Base-by-base conservation (phyloP, 176 grass and related monocot genomes). In the Musa itinerans region DNA sequence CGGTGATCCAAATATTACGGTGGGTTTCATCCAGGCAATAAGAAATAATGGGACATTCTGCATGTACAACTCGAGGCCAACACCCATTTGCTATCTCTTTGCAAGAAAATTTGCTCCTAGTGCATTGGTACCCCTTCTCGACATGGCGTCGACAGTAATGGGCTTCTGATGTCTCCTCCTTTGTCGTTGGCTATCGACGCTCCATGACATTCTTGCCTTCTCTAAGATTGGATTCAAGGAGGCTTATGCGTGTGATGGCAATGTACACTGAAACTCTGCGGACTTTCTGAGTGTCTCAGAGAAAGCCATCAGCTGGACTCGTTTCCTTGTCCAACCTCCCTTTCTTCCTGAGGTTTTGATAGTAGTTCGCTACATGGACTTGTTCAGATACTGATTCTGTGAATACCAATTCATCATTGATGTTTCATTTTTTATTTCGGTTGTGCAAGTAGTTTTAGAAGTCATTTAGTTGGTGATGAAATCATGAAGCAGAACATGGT, bases 11-110 rank as follows among this genome's bases (percentile, higher is more conserved):
- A 48, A 12, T 12, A 61, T 75, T 53, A 75, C 73, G 61, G 25
- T 48, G 0, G 54, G 61, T 10, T 75, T 75, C n/a, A 75, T 75
- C 54, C 54, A 49, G 54, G 16, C 73, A 2, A 75, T 75, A n/a
- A 75, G 73, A 75, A 75, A n/a, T 11, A 75, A 75, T 48, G 73
- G 54, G 21, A 48, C 73, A 12, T 75, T 75, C 54, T 75, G 73
- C 54, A 34, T 61, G 54, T 75, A 75, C 24, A 75, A 75, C 54
- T 75, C 73, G 10, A 75, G 23, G 73, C 73, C 54, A 25, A 75
- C 73, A 19, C 13, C 73, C 23, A 48, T 43, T 16, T 75, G 73
- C 13, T 75, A 61, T 54, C 73, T 75, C 53, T 75, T 75, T 59
- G 73, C 73, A 61, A 75, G 73, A 54, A 75, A 75, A 19, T 75